Conservation (phyloP, 805 yeast species). For the Ogataea paradorogensis region DNA sequence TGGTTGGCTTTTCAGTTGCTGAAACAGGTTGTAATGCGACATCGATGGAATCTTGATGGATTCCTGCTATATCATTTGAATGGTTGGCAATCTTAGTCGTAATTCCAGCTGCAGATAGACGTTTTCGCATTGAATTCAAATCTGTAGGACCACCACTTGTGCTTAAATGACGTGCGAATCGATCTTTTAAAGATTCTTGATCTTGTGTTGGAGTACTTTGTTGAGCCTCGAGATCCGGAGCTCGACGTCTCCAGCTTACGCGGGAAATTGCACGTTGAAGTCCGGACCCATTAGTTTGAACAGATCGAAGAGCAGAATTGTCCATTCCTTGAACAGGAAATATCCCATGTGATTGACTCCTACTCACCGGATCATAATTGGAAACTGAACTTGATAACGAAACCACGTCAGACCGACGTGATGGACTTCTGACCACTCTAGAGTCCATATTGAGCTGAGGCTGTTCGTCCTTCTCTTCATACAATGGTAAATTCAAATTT, state of each 20-base stretch:
- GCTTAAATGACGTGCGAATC: slow-evolving; percentile 28
- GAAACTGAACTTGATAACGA: slow-evolving; percentile 1
- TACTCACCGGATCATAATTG: slow-evolving; percentile 4
- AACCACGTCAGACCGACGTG: background rate
- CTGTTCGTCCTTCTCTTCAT: slow-evolving; percentile 74
- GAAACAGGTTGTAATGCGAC: slow-evolving; percentile 3
- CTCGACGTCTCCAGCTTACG: slow-evolving; percentile 14
- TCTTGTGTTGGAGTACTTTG: background rate
- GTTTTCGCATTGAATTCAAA: slow-evolving; percentile 30
- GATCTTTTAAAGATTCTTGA: slow-evolving; percentile 8
- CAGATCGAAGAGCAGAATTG: slow-evolving; percentile 35
- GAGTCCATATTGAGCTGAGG: slow-evolving; percentile 77
- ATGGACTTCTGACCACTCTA: slow-evolving; percentile 58
- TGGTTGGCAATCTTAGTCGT: slow-evolving; percentile 41
- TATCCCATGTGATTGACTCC: slow-evolving; percentile 65
- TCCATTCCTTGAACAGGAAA: slow-evolving; percentile 84
- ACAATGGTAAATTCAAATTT: slow-evolving; percentile 59
- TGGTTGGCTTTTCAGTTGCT: background rate
- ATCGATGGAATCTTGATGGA: slow-evolving; percentile 27
- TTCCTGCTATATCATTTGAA: slow-evolving; percentile 46
- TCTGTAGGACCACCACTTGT: slow-evolving; percentile 33
- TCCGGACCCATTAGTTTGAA: slow-evolving; percentile 2
- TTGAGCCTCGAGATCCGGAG: slow-evolving; percentile 25
- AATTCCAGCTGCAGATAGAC: slow-evolving; percentile 37
- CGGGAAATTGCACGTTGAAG: slow-evolving; percentile 24